Base-by-base conservation (phyloP, 352 stramenopile species). In the Nothophytophthora sp. region DNA sequence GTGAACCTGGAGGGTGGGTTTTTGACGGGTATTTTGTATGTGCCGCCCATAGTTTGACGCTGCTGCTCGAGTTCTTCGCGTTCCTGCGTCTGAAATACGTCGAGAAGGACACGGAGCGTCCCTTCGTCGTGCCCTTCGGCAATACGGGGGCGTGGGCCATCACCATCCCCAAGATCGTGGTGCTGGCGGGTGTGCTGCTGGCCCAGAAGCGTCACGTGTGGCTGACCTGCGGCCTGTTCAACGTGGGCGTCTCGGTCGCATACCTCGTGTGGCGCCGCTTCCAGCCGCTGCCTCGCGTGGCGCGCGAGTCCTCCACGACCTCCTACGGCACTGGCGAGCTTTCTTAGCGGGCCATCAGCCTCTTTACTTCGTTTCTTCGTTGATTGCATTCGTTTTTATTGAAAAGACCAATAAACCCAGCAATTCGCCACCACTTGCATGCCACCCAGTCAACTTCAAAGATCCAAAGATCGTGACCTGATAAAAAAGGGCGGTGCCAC, bases 21-120 rank as follows among this genome's bases (percentile, higher is more conserved):
- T 29, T 34, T 66, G 40, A 52, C 38, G 36, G 38, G 2, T 47
- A 19, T 28, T 6, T 41, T 11, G 9, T 20, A 22, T 19, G 5
- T 18, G n/a, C 25, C 10, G 16, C 33, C 23, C 73, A 27, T 59
- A 84, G 64, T 61, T 60, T 79, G 55, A 91, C 81, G 33, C 55
- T 94, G 55, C 48, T 94, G 49, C 73, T 94, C 39, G 84, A 94
- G 58, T 90, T 94, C 50, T 90, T 86, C 20, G 76, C 84, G 29
- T 92, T 92, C 63, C 57, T 94, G 50, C 80, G 81, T 15, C 73
- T 94, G 38, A 92, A 92, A 46, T 92, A 94, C 67, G 49, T 86
- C 1, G 80, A 94, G 36, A 88, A 86, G 49, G 58, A 88, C 63
- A 83, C 82, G 15, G 60, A 70, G 50, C 74, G 84, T 38, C 84